A percentile compares a stretch with the other conserved stretches of the same genome.
Evolutionary conservation across 2,329 filamentous ascomycete genomes (phyloP).

Genomic region (Aspergillus neotritici): DNA sequence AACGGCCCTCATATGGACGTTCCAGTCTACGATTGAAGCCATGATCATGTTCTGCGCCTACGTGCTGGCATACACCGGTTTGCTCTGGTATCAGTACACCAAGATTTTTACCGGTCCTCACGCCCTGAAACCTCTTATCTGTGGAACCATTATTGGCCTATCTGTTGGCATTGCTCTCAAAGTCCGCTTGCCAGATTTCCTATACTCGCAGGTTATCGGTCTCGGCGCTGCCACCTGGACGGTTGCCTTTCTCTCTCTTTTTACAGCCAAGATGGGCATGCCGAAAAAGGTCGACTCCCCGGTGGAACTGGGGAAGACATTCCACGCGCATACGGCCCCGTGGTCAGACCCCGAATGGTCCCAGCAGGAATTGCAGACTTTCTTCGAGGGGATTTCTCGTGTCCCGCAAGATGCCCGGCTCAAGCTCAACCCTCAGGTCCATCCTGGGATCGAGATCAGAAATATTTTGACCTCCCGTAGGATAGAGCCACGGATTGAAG

Average conservation of each 20-base stretch:
- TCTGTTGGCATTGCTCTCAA: slow-evolving; percentile 44
- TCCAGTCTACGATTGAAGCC: slow-evolving; percentile 39
- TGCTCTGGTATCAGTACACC: slow-evolving; percentile 51
- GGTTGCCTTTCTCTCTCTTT: slow-evolving; percentile 45
- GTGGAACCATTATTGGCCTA: slow-evolving; percentile 44
- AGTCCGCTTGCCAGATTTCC: slow-evolving; percentile 33
- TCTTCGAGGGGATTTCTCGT: slow-evolving; percentile 40
- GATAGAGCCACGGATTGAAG: slow-evolving; percentile 27
- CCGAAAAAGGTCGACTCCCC: slow-evolving; percentile 37
- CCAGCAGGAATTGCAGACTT: slow-evolving; percentile 47
- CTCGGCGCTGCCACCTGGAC: slow-evolving; percentile 49
- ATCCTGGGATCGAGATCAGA: slow-evolving; percentile 44
- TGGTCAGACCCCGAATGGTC: slow-evolving; percentile 45
- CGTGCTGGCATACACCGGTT: slow-evolving; percentile 46
- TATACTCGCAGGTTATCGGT: slow-evolving; percentile 45
- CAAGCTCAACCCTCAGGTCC: slow-evolving; percentile 34
- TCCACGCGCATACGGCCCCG: slow-evolving; percentile 42
- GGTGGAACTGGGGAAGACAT: slow-evolving; percentile 31
- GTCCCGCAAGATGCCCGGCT: slow-evolving; percentile 41
- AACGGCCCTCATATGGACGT: slow-evolving; percentile 48
- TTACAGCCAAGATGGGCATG: slow-evolving; percentile 46
- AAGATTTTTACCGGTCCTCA: slow-evolving; percentile 50
- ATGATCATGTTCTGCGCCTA: slow-evolving; percentile 49
- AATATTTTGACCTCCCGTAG: slow-evolving; percentile 37
- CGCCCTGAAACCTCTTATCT: slow-evolving; percentile 44